Percentiles rank a stretch among this genome's conserved stretches.
Evolutionary conservation across 2,329 filamentous ascomycete genomes (phyloP).

Genomic region (Ophiostoma perfectum): DNA sequence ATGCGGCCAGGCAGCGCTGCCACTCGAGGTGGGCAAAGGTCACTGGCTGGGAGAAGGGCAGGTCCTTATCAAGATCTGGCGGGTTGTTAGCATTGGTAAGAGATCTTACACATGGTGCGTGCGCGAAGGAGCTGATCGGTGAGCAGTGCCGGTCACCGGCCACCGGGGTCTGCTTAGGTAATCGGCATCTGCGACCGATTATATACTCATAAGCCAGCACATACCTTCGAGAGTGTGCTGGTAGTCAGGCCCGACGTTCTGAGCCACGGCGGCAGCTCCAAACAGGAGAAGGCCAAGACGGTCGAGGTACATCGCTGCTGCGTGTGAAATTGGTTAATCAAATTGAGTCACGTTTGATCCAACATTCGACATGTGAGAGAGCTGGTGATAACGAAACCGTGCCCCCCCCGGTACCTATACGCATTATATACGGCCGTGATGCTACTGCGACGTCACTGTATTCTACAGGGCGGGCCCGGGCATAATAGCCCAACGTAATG

Average conservation of each 20-base stretch:
- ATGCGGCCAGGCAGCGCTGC: constrained; percentile 22
- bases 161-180: neutral
- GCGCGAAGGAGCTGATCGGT: neutral
- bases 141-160: neutral
- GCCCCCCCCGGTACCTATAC: neutral
- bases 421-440: neutral
- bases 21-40: constrained; percentile 25
- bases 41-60: constrained; percentile 24
- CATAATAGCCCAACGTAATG: neutral
- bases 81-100: neutral
- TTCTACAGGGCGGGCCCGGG: neutral
- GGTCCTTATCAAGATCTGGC: constrained; percentile 23
- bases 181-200: neutral
- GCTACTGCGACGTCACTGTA: neutral
- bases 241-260: constrained; percentile 18
- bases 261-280: neutral
- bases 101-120: neutral
- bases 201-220: neutral
- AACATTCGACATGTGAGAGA: neutral
- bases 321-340: neutral
- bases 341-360: neutral
- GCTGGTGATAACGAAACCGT: neutral
- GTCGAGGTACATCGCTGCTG: neutral
- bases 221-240: constrained; percentile 17
- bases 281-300: constrained; percentile 9